Conservation (phyloP, 2,329 filamentous ascomycete genomes). For the Penicillium freii region DNA sequence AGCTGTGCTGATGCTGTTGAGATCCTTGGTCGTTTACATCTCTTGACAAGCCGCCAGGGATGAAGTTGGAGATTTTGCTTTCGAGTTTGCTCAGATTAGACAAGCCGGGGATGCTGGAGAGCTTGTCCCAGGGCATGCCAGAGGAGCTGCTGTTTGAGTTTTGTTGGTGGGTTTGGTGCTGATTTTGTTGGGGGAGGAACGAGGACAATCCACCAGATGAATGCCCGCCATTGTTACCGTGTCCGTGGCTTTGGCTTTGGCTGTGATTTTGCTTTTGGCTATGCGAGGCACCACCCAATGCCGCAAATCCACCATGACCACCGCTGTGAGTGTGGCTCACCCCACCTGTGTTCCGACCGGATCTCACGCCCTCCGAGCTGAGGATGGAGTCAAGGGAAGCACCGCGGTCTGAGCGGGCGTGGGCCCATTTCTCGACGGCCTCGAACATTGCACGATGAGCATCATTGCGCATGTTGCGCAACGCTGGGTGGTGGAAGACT, state of each 20-base stretch:
- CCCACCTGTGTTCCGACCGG: conserved; percentile 65
- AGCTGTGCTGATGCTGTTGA: neutral
- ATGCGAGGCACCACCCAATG: conserved; percentile 22
- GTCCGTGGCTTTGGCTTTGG: conserved; percentile 15
- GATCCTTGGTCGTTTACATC: neutral
- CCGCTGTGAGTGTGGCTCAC: conserved; percentile 36
- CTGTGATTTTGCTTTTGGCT: conserved; percentile 20
- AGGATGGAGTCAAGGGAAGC: conserved; percentile 71
- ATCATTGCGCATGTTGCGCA: conserved; percentile 71
- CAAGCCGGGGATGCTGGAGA: conserved; percentile 33
- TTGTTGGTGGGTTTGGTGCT: conserved; percentile 11
- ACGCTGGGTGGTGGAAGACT: conserved; percentile 86
- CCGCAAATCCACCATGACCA: conserved; percentile 25
- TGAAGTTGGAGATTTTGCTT: conserved; percentile 31
- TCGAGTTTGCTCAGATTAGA: conserved; percentile 39
- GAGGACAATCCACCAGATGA: conserved; percentile 22
- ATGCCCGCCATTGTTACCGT: conserved; percentile 9
- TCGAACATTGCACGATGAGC: conserved; percentile 87
- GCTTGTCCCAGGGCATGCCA: conserved; percentile 24
- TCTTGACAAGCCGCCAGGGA: conserved; percentile 24
- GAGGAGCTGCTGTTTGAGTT: conserved; percentile 20
- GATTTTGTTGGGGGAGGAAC: conserved; percentile 17
- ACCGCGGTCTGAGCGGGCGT: conserved; percentile 64
- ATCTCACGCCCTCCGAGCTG: conserved; percentile 76
- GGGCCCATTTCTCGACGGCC: conserved; percentile 77